Evolutionary conservation across 2,329 filamentous ascomycete species (phyloP).

Genomic region (Rutstroemia sp.): DNA sequence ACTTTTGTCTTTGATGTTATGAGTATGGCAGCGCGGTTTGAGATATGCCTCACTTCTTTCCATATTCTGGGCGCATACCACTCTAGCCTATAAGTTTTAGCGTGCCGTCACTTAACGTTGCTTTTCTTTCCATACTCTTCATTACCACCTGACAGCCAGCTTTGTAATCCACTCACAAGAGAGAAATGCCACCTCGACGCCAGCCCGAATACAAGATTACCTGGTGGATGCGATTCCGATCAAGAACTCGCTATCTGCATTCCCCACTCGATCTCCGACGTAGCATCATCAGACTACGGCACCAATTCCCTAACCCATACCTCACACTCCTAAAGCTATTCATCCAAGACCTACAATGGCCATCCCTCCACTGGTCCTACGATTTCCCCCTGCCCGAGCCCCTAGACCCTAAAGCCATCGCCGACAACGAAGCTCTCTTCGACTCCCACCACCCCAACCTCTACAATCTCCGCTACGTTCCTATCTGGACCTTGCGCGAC

Average conservation of each 20-base stretch:
- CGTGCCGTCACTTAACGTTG: neutral
- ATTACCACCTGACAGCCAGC: neutral
- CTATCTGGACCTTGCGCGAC: constrained; percentile 26
- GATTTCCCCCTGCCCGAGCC: constrained; percentile 6
- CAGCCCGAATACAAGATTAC: no score
- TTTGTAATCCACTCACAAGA: neutral
- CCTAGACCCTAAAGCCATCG: constrained; percentile 7
- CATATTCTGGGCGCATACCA: no score
- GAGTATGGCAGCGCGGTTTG: no score
- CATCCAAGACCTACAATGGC: neutral
- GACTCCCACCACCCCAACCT: constrained; percentile 11
- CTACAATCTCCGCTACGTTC: constrained; percentile 23
- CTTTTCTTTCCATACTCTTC: neutral
- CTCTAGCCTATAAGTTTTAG: neutral
- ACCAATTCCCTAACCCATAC: neutral
- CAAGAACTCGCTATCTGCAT: neutral
- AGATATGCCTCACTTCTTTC: no score
- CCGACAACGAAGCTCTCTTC: constrained; percentile 6
- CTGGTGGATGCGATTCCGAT: constrained; percentile 10
- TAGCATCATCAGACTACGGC: neutral
- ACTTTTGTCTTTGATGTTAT: no score
- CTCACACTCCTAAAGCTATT: constrained; percentile 3
- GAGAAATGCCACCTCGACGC: constrained; percentile 1
- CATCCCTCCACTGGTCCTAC: constrained; percentile 6
- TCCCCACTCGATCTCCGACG: constrained; percentile 4